Evolutionary conservation across 2,329 filamentous ascomycete genomes (phyloP), one percentile per base, ranked within the genome.

Genomic region (Chaetomium olivaceum): DNA sequence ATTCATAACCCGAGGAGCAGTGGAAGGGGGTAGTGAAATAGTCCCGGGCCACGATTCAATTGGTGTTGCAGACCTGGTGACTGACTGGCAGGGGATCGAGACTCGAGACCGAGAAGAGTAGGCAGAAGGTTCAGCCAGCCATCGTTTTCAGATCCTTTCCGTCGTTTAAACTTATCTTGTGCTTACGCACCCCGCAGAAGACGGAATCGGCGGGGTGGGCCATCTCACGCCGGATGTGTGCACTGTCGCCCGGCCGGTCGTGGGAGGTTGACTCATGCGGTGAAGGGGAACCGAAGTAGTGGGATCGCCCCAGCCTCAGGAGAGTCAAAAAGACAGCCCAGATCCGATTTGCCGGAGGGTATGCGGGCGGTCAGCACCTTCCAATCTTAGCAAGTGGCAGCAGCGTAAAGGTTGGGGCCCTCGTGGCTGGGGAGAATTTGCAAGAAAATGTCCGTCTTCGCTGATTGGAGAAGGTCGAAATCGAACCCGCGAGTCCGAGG

Each of bases 251-350:
- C 27, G 27, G 27, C 6, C 27, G 27, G 27, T 29, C 27, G 27
- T 29, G 27, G 21, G 11, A 9, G 29, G n/a, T 67, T 70, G 68
- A 70, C 68, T 70, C 68, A 68, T 58, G 60, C 68, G 66, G 68
- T 65, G 66, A 69, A 58, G 59, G 29, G 43, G 12, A 21, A 21
- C 51, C 29, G 43, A 57, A 36, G 54, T 48, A 50, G 31, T 63
- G 63, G 52, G 36, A 50, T 48, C 8, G 60, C 23, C 23, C 23
- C 14, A 21, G 27, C 36, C 48, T 36, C 5, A 50, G 21, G 8
- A 29, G 16, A 36, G 36, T 43, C 14, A 55, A 23, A n/a, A 54
- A 50, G 2, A n/a, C 33, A 50, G 33, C 11, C 27, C n/a, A n/a
- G 4, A 36, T 58, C 61, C 52, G 57, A 63, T 58, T 65, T 59